Conservation (phyloP, 306 rosid genomes). For the Amphicarpaea edgeworthii region DNA sequence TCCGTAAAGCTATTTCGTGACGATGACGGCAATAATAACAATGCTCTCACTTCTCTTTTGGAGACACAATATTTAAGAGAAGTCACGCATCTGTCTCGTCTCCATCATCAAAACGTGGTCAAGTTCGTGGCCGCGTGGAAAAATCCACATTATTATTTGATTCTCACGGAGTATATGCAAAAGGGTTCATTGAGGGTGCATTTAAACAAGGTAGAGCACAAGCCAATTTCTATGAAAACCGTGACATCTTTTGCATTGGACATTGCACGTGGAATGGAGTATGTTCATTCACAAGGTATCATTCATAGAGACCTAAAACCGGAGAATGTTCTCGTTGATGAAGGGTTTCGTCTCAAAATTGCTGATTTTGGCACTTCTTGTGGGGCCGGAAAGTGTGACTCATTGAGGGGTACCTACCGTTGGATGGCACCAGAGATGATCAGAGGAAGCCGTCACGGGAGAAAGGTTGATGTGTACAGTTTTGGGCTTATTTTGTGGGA, state of each 20-base stretch:
- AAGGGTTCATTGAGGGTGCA: not conserved
- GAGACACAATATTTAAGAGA: not conserved
- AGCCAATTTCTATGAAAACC: not conserved
- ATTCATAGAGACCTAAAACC: conserved; percentile 20
- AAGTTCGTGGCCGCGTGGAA: conserved; percentile 5
- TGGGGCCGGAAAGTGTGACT: not conserved
- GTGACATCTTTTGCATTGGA: not conserved
- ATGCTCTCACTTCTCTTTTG: not conserved
- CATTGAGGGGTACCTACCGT: conserved; percentile 7
- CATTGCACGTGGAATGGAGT: conserved; percentile 22
- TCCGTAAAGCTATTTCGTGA: not conserved
- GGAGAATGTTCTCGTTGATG: conserved; percentile 19
- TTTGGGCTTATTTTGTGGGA: conserved; percentile 33
- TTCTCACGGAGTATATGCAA: conserved; percentile 2
- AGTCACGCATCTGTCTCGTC: not conserved
- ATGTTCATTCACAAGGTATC: not conserved
- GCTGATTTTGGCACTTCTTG: conserved; percentile 19
- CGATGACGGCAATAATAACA: not conserved
- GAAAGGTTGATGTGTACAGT: conserved; percentile 22
- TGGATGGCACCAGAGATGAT: not conserved
- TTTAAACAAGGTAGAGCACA: not conserved
- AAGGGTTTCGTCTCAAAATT: not conserved
- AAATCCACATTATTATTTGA: not conserved
- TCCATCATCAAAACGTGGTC: not conserved
- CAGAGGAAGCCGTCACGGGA: not conserved